Evolutionary conservation across 495 filamentous ascomycete species (phyloP), one percentile per base, ranked within the genome.

Genomic region (Monascus purpureus): DNA sequence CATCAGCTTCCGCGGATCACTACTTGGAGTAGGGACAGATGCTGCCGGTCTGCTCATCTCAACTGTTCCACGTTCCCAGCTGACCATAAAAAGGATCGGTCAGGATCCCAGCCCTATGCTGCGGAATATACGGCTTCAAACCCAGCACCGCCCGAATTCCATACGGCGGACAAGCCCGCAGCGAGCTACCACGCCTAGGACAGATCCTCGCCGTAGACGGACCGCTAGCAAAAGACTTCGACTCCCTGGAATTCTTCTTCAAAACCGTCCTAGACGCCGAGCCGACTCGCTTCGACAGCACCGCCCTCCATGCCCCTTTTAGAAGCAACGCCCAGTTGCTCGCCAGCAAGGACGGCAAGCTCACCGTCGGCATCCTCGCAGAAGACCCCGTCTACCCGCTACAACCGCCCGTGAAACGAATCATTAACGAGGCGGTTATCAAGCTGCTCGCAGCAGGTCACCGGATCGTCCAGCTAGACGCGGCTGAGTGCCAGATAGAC

Each of bases 21-120:
- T 65, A 28, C 49, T 77, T 2, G 75, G 75, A 1, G 63, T 80
- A 17, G 75, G 73, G 0, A 70, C 68, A 4, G 75, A 80, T 38
- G 69, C 79, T 36, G 75, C 49, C 9, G n/a, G n/a, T n/a, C n/a
- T n/a, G n/a, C n/a, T n/a, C n/a, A n/a, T n/a, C n/a, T n/a, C n/a
- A n/a, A n/a, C n/a, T n/a, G n/a, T n/a, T n/a, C n/a, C n/a, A n/a
- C n/a, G n/a, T n/a, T n/a, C n/a, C n/a, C n/a, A n/a, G n/a, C n/a
- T n/a, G n/a, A n/a, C n/a, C n/a, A n/a, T n/a, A n/a, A n/a, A n/a
- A n/a, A n/a, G n/a, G 73, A 72, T 74, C 67, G 2, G 73, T 78
- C 32, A 55, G 73, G 1, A 57, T 54, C 11, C 78, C 78, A 2
- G 72, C 78, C 1, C 64, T 68, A 6, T 70, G 67, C 43, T 67